Conservation (phyloP, 106 monocot species). For the Allium fistulosum region DNA sequence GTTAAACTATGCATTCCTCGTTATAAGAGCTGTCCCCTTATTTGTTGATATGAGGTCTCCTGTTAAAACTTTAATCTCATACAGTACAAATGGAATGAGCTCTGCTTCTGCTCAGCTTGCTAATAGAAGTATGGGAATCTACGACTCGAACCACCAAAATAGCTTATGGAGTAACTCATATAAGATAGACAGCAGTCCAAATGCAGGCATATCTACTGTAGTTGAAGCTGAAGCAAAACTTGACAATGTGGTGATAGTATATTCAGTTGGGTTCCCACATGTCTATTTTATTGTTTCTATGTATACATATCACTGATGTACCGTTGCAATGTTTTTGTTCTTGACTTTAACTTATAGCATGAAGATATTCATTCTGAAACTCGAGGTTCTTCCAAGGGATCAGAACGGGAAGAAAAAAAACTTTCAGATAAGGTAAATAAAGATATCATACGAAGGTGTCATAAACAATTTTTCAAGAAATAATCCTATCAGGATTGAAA, state of each 20-base stretch:
- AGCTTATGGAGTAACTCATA: slow-evolving; percentile 55
- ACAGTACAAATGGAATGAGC: slow-evolving; percentile 47
- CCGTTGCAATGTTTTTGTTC: background rate
- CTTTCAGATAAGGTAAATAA: slow-evolving; percentile 58
- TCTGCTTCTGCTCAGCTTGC: slow-evolving; percentile 53
- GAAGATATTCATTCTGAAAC: slow-evolving; percentile 39
- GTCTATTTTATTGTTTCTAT: background rate
- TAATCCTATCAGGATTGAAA: background rate
- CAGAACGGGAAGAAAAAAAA: slow-evolving; percentile 57
- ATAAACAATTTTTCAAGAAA: no score
- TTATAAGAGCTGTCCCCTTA: background rate
- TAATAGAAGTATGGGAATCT: slow-evolving; percentile 48
- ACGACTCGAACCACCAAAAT: slow-evolving; percentile 48
- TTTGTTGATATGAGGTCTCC: background rate
- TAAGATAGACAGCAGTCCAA: slow-evolving; percentile 48
- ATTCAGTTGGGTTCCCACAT: background rate
- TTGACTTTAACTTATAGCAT: slow-evolving; percentile 18
- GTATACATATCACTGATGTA: no score
- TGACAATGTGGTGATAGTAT: slow-evolving; percentile 33
- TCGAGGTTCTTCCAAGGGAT: slow-evolving; percentile 22
- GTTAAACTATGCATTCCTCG: background rate
- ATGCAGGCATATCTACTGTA: slow-evolving; percentile 32
- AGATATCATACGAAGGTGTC: no score
- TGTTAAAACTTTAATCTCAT: background rate
- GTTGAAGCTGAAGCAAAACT: slow-evolving; percentile 46